These are phyloP conservation scores for Fallopia convolvulus DNA, from an alignment of 148 eudicot species.

Conservation along the genomic window DNA sequence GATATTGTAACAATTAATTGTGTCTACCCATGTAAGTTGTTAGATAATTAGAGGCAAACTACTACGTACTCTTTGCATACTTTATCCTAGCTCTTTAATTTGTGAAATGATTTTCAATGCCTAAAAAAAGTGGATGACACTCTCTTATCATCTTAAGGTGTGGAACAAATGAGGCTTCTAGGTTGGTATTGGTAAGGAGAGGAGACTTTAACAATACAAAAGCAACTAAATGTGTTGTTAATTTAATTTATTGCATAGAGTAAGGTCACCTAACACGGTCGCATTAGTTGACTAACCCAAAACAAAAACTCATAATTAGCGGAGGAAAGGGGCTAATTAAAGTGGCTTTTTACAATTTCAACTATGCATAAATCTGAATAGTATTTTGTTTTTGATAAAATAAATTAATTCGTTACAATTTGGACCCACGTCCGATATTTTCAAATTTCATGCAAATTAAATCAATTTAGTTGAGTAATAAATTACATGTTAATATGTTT, in stretches of 20 bases:
- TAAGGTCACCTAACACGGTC: slow-evolving; percentile 11
- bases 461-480: neutral
- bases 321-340: neutral
- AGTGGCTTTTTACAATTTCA: neutral
- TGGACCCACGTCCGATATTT: neutral
- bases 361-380: neutral
- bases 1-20: too few relatives aligned
- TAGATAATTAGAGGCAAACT: too few relatives aligned
- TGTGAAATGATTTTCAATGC: neutral
- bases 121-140: neutral
- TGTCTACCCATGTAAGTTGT: too few relatives aligned
- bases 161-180: neutral
- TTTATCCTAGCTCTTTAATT: too few relatives aligned
- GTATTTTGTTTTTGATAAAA: neutral
- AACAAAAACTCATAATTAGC: neutral
- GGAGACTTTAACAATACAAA: neutral
- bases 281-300: slow-evolving; percentile 5
- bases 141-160: neutral
- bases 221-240: neutral
- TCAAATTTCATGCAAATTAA: neutral
- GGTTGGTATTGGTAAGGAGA: neutral
- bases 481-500: neutral
- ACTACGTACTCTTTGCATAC: too few relatives aligned
- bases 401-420: neutral
- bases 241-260: neutral